Evolutionary conservation across 139 green algal species (phyloP), one percentile per base, ranked within the genome.

Genomic region (Yamagishiella unicocca): DNA sequence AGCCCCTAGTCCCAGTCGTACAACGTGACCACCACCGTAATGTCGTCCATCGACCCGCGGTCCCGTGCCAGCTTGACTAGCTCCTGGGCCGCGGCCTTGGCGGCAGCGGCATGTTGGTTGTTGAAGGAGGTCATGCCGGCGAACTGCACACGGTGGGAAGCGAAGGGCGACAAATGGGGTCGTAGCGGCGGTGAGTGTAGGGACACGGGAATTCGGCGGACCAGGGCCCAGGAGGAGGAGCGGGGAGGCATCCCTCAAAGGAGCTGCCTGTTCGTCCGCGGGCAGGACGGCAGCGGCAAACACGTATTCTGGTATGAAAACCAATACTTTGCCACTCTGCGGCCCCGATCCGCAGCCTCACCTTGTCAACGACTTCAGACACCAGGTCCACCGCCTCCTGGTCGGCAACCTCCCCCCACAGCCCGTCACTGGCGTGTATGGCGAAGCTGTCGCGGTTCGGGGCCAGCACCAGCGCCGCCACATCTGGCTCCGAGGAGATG

Each of bases 381-480:
- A 96, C 92, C 27, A 94, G 89, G 64, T 95, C 90, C 4, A 95
- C 78, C 43, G 90, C 93, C 78, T 96, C 89, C 68, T 97, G 90
- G 54, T 93, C 91, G 42, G 29, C 92, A 86, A 96, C 64, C 27
- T 81, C 75, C 43, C 91, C 91, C 88, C 90, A 93, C 84, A 94
- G 58, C 43, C 93, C 93, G 73, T 95, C 92, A 43, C 83, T 91
- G 37, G 90, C 90, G 83, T 94, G 71, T n/a, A 95, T 58, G 7
- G 93, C 14, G 78, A 97, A 96, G 67, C 92, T 61, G 74, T 96
- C 94, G 12, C 85, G 31, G 46, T 67, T 64, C 5, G 64, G 71
- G 35, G 50, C 55, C 50, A 92, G 85, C 66, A 81, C 68, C 58
- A 88, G 25, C 5, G 85, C 78, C 4, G 83, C 90, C 50, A 97